These are phyloP conservation scores for Cymbopogon flexuosus DNA, from an alignment of 202 grass and related monocot species.

Conservation along the genomic window DNA sequence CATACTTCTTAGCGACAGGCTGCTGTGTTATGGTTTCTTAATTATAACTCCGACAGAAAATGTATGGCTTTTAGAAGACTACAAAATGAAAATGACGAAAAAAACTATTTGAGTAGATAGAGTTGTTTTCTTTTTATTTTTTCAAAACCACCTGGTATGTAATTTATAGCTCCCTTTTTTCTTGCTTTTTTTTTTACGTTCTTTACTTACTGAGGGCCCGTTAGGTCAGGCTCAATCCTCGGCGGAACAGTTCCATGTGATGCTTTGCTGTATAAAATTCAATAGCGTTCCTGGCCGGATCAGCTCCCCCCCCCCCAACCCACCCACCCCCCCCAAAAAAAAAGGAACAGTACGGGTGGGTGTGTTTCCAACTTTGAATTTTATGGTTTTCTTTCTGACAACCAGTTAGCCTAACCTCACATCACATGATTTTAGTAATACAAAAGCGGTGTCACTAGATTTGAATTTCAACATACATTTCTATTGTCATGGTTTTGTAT, in stretches of 20 bases:
- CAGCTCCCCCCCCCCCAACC: background rate
- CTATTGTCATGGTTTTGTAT: background rate
- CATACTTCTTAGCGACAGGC: background rate
- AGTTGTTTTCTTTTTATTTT: slow-evolving; percentile 8
- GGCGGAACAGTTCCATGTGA: too few species aligned
- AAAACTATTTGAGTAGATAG: background rate
- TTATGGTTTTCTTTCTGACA: background rate
- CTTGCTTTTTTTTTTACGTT: background rate
- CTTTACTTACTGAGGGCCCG: background rate
- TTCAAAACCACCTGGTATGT: background rate
- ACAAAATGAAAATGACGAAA: background rate
- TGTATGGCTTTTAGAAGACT: background rate
- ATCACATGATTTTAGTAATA: background rate
- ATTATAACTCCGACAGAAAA: background rate
- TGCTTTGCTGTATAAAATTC: too few species aligned
- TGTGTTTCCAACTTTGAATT: background rate
- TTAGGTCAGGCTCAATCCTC: too few species aligned
- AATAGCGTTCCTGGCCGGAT: too few species aligned
- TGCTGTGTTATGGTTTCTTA: background rate
- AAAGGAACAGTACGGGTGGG: background rate
- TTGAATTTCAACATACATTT: too few species aligned
- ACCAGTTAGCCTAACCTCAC: background rate
- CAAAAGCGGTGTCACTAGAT: too few species aligned
- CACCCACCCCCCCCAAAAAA: background rate
- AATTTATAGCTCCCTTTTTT: background rate